A percentile compares a stretch with the other conserved stretches of the same genome.
phyloP scores from a whole-genome alignment of 345 rosid genomes.

The Capsella bursapastoris region DNA sequence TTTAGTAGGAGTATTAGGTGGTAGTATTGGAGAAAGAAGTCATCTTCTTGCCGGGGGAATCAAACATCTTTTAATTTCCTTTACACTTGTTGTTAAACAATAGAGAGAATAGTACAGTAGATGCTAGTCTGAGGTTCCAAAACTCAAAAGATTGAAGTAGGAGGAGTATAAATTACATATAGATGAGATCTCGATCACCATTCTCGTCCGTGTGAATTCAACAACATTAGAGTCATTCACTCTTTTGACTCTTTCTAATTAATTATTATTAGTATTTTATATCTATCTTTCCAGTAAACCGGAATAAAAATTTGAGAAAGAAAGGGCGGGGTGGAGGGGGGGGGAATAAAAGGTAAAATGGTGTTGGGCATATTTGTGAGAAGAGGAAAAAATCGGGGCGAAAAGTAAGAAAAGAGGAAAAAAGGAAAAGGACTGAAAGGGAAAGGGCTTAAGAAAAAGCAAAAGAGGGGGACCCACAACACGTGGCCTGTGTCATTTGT shows the following conservation, averaged over 20 bases:
- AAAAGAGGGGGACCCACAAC: constrained; percentile 37
- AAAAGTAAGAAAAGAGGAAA: not conserved
- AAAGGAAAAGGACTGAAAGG: constrained; percentile 26
- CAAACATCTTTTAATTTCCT: too few relatives aligned
- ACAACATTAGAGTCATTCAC: not conserved
- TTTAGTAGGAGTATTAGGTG: not conserved
- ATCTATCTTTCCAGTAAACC: not conserved
- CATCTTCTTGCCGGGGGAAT: too few relatives aligned
- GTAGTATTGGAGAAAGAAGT: too few relatives aligned
- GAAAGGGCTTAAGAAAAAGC: constrained; percentile 29
- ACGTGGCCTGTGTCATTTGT: constrained; percentile 41
- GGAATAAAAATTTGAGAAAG: not conserved
- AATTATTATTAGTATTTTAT: too few relatives aligned
- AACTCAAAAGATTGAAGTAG: constrained; percentile 19
- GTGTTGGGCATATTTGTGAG: not conserved
- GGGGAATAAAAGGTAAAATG: not conserved
- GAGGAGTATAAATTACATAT: too few relatives aligned
- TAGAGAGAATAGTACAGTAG: too few relatives aligned
- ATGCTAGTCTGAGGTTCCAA: not conserved
- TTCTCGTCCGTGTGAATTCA: constrained; percentile 17
- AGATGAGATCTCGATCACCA: too few relatives aligned
- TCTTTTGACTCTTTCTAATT: not conserved
- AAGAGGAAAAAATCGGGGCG: not conserved
- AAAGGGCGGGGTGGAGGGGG: too few relatives aligned
- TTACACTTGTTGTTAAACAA: too few relatives aligned